These are phyloP conservation scores for Omphalea diandra DNA, from an alignment of 441 rosid species.

Conservation along the genomic window DNA sequence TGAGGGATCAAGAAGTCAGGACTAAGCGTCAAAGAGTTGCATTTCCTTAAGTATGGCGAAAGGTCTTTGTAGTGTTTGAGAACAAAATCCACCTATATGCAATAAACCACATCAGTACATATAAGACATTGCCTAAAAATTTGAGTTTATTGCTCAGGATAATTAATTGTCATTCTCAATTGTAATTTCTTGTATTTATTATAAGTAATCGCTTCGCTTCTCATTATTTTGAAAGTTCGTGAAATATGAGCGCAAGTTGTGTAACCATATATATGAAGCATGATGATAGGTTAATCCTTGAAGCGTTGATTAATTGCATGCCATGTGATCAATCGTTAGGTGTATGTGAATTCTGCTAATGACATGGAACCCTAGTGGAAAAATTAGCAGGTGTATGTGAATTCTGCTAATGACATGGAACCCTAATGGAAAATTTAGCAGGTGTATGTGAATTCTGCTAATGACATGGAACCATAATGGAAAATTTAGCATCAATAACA, in stretches of 20 bases:
- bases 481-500: neutral
- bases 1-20: conserved; percentile 87
- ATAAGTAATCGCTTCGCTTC: too few species aligned
- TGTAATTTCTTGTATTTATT: neutral
- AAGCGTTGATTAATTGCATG: too few species aligned
- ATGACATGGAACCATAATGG: neutral
- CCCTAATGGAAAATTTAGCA: neutral
- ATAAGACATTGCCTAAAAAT: too few species aligned
- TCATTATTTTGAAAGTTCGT: too few species aligned
- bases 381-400: too few species aligned
- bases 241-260: too few species aligned
- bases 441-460: neutral
- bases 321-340: too few species aligned
- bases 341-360: neutral
- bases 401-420: neutral
- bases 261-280: too few species aligned
- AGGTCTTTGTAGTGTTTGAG: conserved; percentile 73
- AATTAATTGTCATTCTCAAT: neutral
- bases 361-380: neutral
- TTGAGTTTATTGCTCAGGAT: neutral
- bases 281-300: too few species aligned
- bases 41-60: conserved; percentile 56
- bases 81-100: conserved; percentile 74
- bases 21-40: conserved; percentile 69
- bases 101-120: neutral